Base-by-base conservation (phyloP, 2,329 filamentous ascomycete species). In the Sphaerulina vaccinii region DNA sequence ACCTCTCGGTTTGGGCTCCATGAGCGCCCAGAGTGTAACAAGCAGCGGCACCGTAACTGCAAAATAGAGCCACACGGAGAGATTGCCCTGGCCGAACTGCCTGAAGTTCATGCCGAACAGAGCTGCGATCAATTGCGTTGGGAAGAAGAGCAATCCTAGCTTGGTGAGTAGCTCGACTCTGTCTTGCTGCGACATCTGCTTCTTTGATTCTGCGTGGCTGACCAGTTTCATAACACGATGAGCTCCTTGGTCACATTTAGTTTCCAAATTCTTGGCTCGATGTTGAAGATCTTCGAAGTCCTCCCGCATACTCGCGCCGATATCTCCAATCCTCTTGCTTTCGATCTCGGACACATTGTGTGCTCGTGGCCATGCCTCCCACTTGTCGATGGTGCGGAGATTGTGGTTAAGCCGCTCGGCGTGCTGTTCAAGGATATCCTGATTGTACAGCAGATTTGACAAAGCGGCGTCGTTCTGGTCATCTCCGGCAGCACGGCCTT, bases 21-120 rank as follows among this genome's bases (percentile, higher is more conserved):
- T n/a, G 23, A 27, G 3, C 11, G 15, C 18, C 2, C 15, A 5
- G 24, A 43, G 18, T 16, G 23, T 24, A 4, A 15, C 15, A 5
- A 45, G 10, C 47, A 50, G 18, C 4, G 39, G 24, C 4, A 37
- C 15, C 4, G 38, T 42, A 9, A 50, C 37, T 7, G 38, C 38
- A 35, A 42, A 35, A 8, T 23, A 45, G 2, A 51, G 11, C 41
- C 49, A 51, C 16, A 51, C n/a, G 7, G 33, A n/a, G 2, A 38
- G 18, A 11, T 16, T 33, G 3, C 49, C 49, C 23, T 51, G 49
- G 8, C 49, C 49, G 18, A 51, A 33, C 21, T 27, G 9, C 3
- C 22, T 21, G 33, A 46, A 37, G 16, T 51, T 46, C 49, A 51
- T 51, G 7, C 49, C 49, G 10, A 51, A 40, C 16, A 51, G 32